Evolutionary conservation across 2,329 filamentous ascomycete species (phyloP).

Genomic region (Fusarium sp.): DNA sequence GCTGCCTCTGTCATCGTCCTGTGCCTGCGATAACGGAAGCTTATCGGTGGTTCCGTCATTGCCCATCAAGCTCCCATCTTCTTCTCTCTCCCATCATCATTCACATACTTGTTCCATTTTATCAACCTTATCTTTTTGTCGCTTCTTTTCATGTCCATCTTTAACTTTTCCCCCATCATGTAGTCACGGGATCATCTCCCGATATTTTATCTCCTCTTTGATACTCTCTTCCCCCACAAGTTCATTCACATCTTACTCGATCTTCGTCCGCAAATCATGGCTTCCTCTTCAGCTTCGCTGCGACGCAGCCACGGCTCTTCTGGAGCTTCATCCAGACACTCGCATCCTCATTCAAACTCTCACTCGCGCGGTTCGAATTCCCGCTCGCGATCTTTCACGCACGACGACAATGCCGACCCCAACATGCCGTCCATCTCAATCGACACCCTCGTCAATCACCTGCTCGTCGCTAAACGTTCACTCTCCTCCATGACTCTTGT

Average conservation of each 20-base stretch:
- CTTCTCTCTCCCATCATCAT: conserved; percentile 14
- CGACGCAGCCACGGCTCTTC: conserved; percentile 51
- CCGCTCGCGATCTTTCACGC: conserved; percentile 30
- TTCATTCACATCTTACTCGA: not conserved
- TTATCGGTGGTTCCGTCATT: conserved; percentile 38
- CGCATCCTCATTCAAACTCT: conserved; percentile 41
- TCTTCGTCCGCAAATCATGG: conserved; percentile 43
- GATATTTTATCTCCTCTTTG: not conserved
- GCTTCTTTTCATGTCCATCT: conserved; percentile 8
- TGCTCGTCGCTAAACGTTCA: conserved; percentile 86
- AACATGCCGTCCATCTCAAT: conserved; percentile 53
- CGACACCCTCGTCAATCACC: conserved; percentile 81
- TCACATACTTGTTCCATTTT: conserved; percentile 7
- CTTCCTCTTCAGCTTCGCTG: conserved; percentile 48
- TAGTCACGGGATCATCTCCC: conserved; percentile 31
- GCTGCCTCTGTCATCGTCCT: not conserved
- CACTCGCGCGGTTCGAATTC: conserved; percentile 44
- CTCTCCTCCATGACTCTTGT: conserved; percentile 84
- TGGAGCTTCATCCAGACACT: conserved; percentile 46
- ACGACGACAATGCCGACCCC: conserved; percentile 33
- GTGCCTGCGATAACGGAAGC: conserved; percentile 34
- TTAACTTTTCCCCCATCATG: conserved; percentile 30
- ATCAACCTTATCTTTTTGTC: conserved; percentile 11
- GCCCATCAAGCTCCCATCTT: conserved; percentile 31
- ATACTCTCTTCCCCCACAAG: not conserved